Evolutionary conservation across 2,329 filamentous ascomycete species (phyloP).

Genomic region (Venturiaceae sp.): DNA sequence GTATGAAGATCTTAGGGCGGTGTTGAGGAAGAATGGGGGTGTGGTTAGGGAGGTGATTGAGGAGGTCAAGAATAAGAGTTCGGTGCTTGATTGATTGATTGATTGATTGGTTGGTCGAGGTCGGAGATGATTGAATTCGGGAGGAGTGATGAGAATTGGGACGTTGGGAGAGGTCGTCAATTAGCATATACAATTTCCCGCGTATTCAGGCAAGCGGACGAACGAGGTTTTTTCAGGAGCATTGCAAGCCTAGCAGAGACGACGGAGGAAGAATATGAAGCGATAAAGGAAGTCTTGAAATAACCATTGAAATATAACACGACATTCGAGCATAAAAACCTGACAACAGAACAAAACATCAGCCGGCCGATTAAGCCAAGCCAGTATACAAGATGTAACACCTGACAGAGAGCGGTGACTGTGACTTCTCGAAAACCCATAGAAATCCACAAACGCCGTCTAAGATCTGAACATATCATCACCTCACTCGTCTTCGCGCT

Average conservation of each 20-base stretch:
- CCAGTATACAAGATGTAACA: neutral
- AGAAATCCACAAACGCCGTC: neutral
- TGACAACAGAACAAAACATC: neutral
- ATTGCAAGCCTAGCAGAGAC: no score
- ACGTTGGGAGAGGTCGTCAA: no score
- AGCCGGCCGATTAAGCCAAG: neutral
- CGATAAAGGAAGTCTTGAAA: no score
- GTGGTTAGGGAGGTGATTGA: neutral
- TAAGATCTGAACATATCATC: neutral
- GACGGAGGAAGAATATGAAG: no score
- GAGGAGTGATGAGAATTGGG: no score
- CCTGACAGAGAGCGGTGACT: neutral
- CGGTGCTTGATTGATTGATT: no score
- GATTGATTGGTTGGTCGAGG: no score
- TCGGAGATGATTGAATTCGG: no score
- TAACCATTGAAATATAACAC: no score
- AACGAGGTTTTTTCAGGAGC: no score
- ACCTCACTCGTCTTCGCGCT: neutral
- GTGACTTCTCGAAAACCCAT: neutral
- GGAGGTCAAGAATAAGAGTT: neutral
- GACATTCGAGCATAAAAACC: neutral
- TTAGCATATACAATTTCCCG: no score
- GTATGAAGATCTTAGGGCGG: neutral
- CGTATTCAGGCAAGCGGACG: no score
- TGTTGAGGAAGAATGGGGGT: neutral